Base-by-base conservation (phyloP, 2,329 filamentous ascomycete species). In the Phialocephala subalpina region DNA sequence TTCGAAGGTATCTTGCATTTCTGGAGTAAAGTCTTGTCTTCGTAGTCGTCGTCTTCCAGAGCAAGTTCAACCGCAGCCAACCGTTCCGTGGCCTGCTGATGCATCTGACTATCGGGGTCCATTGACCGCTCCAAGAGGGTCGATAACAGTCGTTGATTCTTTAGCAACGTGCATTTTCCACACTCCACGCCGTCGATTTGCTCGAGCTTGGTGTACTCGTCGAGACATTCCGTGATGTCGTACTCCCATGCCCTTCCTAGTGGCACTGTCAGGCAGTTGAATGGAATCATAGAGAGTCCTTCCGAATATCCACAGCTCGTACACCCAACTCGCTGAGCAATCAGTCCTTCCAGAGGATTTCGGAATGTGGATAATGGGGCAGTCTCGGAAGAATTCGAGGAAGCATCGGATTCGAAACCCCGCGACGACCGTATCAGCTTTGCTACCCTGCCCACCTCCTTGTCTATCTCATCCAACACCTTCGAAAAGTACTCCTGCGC, bases 401-500 rank as follows among this genome's bases (percentile, higher is more conserved):
- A 61, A 36, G 64, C 65, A 29, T 73, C 65, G 47, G 66, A 67
- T 58, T 74, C 73, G 14, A 76, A 71, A 20, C 72, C 73, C 33
- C 68, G 71, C 22, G 58, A 66, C 22, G 56, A 65, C 22, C 58
- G 62, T 18, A 67, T 55, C n/a, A 60, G 38, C 25, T 67, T 69
- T 29, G 78, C 80, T 55, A 84, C 83, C 70, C 83, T 85, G 22
- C 82, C 81, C 47, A 93, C 83, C 75, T 97, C 93, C 73, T 90
- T 91, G 74, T 97, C 93, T 33, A 97, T 83, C 72, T 94, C 90
- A 71, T 95, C 93, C 57, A 97, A 79, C 16, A 99, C 84, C 74
- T 95, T 97, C 18, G 93, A 95, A 74, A 92, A 97, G 78, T 98
- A 99, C 78, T 99, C 96, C 76, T 98, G 96, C 5, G 96, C 96